Base-by-base conservation (phyloP, 2,329 filamentous ascomycete genomes). In the Torrubiellomyces zombiae region DNA sequence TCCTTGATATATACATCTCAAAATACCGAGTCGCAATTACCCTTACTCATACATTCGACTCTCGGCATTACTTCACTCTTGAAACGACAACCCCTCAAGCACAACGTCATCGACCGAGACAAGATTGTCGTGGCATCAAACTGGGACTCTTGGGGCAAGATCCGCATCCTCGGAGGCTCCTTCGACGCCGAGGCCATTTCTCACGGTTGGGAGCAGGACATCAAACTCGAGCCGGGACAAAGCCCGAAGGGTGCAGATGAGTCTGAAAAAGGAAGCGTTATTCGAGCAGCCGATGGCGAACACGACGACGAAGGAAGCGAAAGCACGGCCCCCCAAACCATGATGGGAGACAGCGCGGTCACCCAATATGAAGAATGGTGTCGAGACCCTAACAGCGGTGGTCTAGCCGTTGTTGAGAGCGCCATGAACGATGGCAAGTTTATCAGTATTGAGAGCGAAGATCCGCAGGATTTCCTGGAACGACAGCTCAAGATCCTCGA, bases 61-160 rank as follows among this genome's bases (percentile, higher is more conserved):
- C 62, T 94, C 11, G 80, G 79, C 27, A 85, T 92, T 46, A 81
- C 80, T 32, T 91, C 80, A 13, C 63, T 89, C 12, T 58, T 91
- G 11, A 81, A 81, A 49, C 69, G 74, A 33, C 68, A 81, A 42
- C 70, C 76, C 14, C 62, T 91, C 14, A 89, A 82, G 52, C 78
- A 85, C 47, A 92, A 93, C 40, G 79, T 91, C 32, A 89, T 91
- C 36, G 89, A 89, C 53, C 68, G 86, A 31, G 85, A 93, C 49
- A 91, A 91, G 60, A 85, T 98, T 27, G 63, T 94, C 5, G 79
- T 98, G 1, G 86, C 86, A 2, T 78, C 85, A 10, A 94, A 94
- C 48, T 98, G 89, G 89, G 89, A 98, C 50, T 94, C 85, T 0
- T 94, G 83, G 80, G 85, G 83, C 31, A 98, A 95, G 53, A 94